These are phyloP conservation scores for Metschnikowia kunwiensis DNA, from an alignment of 805 yeast genomes.

Conservation along the genomic window DNA sequence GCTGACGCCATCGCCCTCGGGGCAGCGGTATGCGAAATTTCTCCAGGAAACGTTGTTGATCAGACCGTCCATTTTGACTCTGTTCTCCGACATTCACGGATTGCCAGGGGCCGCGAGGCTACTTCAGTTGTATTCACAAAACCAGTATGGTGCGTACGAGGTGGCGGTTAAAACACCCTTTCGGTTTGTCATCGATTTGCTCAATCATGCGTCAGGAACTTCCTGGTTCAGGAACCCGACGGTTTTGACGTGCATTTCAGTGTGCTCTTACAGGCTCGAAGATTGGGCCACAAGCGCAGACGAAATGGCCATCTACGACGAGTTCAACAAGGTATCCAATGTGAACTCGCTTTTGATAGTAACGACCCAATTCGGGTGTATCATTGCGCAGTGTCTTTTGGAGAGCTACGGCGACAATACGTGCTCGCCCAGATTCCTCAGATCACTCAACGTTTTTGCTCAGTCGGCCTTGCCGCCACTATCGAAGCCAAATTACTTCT, in stretches of 20 bases:
- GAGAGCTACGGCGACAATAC: constrained; percentile 3
- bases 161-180: constrained; percentile 14
- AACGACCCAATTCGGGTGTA: constrained; percentile 14
- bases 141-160: constrained; percentile 12
- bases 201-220: constrained; percentile 12
- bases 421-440: not conserved
- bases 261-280: constrained; percentile 9
- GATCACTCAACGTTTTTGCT: not conserved
- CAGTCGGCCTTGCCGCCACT: constrained; percentile 26
- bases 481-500: constrained; percentile 25
- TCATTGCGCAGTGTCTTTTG: constrained; percentile 4
- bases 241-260: constrained; percentile 10
- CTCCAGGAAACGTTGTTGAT: constrained; percentile 9
- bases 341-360: constrained; percentile 11
- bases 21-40: constrained; percentile 8
- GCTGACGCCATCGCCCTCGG: constrained; percentile 5
- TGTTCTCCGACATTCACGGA: constrained; percentile 3
- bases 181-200: constrained; percentile 13
- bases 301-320: constrained; percentile 6
- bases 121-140: constrained; percentile 7
- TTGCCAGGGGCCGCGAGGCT: constrained; percentile 14
- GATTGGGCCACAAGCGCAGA: not conserved
- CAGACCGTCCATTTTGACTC: constrained; percentile 8
- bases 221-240: constrained; percentile 2
- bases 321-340: constrained; percentile 12